Evolutionary conservation across 2,329 filamentous ascomycete genomes (phyloP).

Genomic region (Cladophialophora yegresii): DNA sequence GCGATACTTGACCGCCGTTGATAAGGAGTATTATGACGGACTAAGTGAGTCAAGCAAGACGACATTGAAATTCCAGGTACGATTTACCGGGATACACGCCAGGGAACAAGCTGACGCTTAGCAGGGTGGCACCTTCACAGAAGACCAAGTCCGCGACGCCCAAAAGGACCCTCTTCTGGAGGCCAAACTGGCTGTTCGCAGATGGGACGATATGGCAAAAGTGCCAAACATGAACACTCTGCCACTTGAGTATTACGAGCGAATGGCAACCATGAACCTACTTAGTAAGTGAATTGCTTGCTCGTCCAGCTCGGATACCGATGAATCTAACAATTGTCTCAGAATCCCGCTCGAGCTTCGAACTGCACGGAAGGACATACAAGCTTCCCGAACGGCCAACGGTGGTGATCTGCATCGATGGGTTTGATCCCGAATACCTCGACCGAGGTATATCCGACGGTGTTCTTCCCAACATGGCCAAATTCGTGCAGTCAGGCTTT

Average conservation of each 20-base stretch:
- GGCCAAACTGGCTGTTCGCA: conserved; percentile 37
- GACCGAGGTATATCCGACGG: conserved; percentile 41
- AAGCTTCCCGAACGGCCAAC: conserved; percentile 42
- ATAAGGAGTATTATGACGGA: conserved; percentile 38
- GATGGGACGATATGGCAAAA: conserved; percentile 40
- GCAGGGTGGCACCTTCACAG: conserved; percentile 37
- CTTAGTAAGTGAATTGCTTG: conserved; percentile 17
- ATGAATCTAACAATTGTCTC: not conserved
- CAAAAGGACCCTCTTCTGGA: conserved; percentile 38
- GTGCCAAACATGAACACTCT: conserved; percentile 35
- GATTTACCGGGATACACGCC: not conserved
- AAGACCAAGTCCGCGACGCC: conserved; percentile 34
- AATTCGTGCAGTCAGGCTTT: conserved; percentile 44
- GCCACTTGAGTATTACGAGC: conserved; percentile 36
- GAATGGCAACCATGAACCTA: conserved; percentile 33
- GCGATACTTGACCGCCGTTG: conserved; percentile 38
- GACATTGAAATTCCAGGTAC: conserved; percentile 39
- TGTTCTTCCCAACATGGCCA: conserved; percentile 42
- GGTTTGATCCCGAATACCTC: conserved; percentile 50
- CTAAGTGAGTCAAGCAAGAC: conserved; percentile 40
- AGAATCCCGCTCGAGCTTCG: conserved; percentile 34
- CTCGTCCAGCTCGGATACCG: not conserved
- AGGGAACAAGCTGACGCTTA: not conserved
- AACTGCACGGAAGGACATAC: conserved; percentile 41
- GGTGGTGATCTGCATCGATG: conserved; percentile 49